Conservation (phyloP, 805 yeast genomes). For the Aciculoconidium aculeatum region DNA sequence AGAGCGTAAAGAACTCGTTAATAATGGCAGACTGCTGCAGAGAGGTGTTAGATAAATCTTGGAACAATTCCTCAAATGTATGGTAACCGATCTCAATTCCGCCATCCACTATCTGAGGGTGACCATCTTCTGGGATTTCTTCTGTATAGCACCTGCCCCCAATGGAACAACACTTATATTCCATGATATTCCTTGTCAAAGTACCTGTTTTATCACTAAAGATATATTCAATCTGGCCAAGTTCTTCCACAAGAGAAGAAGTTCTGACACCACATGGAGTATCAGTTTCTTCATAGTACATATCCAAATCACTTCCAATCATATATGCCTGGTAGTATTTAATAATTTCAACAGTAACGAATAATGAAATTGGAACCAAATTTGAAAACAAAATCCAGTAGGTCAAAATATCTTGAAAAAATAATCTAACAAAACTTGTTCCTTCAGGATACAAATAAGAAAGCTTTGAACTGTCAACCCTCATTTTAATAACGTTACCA, state of each 20-base stretch:
- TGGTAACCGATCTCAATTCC: slow-evolving; percentile 79
- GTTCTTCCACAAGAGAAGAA: slow-evolving; percentile 90
- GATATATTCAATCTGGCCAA: slow-evolving; percentile 94
- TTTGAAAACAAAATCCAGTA: slow-evolving; percentile 96
- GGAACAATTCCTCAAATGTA: slow-evolving; percentile 58
- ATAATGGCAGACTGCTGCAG: slow-evolving; percentile 43
- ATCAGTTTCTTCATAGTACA: slow-evolving; percentile 82
- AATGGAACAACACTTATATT: slow-evolving; percentile 86
- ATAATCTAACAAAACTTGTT: slow-evolving; percentile 59
- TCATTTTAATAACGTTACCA: slow-evolving; percentile 77
- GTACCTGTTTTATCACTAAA: slow-evolving; percentile 99
- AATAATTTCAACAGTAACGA: slow-evolving; percentile 93
- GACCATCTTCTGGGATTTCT: slow-evolving; percentile 86
- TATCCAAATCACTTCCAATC: slow-evolving; percentile 90
- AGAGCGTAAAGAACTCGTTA: slow-evolving; percentile 71
- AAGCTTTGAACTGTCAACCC: slow-evolving; percentile 46
- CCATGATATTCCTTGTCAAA: slow-evolving; percentile 93
- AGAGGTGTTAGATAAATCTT: slow-evolving; percentile 40
- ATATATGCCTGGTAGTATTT: slow-evolving; percentile 92
- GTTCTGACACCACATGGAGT: slow-evolving; percentile 95
- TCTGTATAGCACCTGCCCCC: slow-evolving; percentile 87
- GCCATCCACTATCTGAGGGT: slow-evolving; percentile 54
- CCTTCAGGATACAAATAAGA: slow-evolving; percentile 66
- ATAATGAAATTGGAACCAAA: slow-evolving; percentile 93
- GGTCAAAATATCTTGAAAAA: slow-evolving; percentile 83